Evolutionary conservation across 495 filamentous ascomycete genomes (phyloP), one percentile per base, ranked within the genome.

Genomic region (Echria macrotheca): DNA sequence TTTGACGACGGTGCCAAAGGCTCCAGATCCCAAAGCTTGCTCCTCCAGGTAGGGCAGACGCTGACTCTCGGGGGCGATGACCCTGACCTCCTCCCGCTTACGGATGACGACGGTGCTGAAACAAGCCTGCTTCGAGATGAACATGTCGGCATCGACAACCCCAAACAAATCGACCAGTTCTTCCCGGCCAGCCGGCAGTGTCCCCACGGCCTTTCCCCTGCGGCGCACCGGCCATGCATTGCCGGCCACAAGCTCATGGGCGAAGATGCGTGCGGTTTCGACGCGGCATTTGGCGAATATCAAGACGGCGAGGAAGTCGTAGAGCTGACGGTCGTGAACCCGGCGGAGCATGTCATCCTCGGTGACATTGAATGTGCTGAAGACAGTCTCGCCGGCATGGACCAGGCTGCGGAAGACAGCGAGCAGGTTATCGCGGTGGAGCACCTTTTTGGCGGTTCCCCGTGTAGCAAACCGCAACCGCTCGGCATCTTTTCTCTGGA

Each of bases 41-140:
- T 65, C 51, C 8, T 61, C 56, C 23, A 67, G 12, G 33, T 68
- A 69, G 23, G 67, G 67, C 6, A 69, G 61, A 17, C 61, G 53
- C 47, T 57, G 60, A n/a, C 46, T 49, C 32, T 52, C 35, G 11
- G 47, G 55, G 37, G 58, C 38, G 4, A n/a, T n/a, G 4, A 60
- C 39, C 15, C 41, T 42, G 28, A 59, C 53, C 46, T 65, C 55
- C 37, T 58, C 51, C 6, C 64, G 46, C 29, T 60, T 59, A 5
- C 46, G 41, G 22, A 71, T 59, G 2, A 63, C 50, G 19, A 67
- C 53, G 10, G 63, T 53, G 41, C 65, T 64, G 44, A 69, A 69
- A 15, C 60, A 66, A 4, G 65, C 49, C 31, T 69, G 67, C 2
- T 50, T 46, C 22, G 47, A 45, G 17, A 61, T 42, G 37, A 69